Base-by-base conservation (phyloP, 2,329 filamentous ascomycete species). In the Bertia moriformis region DNA sequence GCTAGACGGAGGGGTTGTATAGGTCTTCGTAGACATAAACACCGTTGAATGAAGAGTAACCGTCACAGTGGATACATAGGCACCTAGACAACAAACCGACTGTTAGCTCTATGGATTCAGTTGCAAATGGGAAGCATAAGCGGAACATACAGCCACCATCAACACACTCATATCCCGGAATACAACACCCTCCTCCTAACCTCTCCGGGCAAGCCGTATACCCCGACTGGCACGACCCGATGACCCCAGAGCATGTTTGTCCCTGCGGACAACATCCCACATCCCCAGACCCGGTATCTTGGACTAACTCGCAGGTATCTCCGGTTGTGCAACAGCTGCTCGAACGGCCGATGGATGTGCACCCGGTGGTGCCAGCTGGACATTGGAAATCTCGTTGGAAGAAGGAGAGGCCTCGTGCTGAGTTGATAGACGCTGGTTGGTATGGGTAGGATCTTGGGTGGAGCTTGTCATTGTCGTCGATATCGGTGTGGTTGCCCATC, bases 231-330 rank as follows among this genome's bases (percentile, higher is more conserved):
- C 74, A 79, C 3, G 48, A 52, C 2, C 61, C 61, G n/a, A 78
- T 61, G 1, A 54, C 46, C 10, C 66, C 63, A 2, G 62, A 61
- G 47, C 75, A 79, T 7, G 47, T 61, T 42, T 64, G 52, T 1
- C 72, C 72, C 18, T 53, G 48, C 1, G 67, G 65, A 59, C 75
- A 80, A 46, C 75, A 80, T 14, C 74, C 75, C 2, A 78, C 68
- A 37, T 69, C 63, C 4, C 71, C 70, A 32, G 62, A 51, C 0
- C 69, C 68, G 2, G 63, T 67, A 45, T 73, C 67, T 22, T 59
- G 44, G 3, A 74, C 62, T 3, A 63, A 53, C 17, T 73, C 61
- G 48, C 75, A 80, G 0, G 60, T 66, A 43, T 68, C 64, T 2
- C 61, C 62, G 2, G 55, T 57, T 3, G 60, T 56, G 47, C 75